Base-by-base conservation (phyloP, 2,329 filamentous ascomycete species). In the Cordyceps sp. region DNA sequence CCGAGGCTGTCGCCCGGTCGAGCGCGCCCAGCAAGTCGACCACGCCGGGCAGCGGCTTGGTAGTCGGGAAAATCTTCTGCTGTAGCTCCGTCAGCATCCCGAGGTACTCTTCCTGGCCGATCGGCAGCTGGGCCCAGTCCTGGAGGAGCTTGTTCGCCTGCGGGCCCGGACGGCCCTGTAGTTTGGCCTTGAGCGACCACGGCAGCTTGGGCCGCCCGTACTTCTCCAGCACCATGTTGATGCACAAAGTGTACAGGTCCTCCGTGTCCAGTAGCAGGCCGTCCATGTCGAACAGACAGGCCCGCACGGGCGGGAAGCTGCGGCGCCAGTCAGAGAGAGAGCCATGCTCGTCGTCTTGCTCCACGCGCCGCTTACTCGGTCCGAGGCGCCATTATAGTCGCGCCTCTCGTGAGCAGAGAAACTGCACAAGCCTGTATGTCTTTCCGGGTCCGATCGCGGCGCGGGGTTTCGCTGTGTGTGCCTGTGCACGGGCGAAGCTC, bases 271-370 rank as follows among this genome's bases (percentile, higher is more conserved):
- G 80, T 15, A 98, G 72, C 23, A 98, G 77, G 37, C 90, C 90
- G 56, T 98, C 90, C 86, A 96, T 94, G 63, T 98, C 90, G 54
- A 98, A 96, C 41, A 98, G 76, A 56, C 86, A 94, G 43, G 88
- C 90, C 44, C 85, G 72, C 36, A 96, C 67, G 29, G 78, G 74
- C 15, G 82, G 79, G 54, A 85, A 76, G 50, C 78, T 83, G 46
- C 21, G 18, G 15, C 8, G 24, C n/a, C n/a, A n/a, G n/a, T n/a
- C n/a, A n/a, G n/a, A n/a, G n/a, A n/a, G n/a, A n/a, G n/a, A n/a
- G n/a, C n/a, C n/a, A n/a, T n/a, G n/a, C n/a, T n/a, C n/a, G n/a
- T n/a, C n/a, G n/a, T n/a, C n/a, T n/a, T n/a, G n/a, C n/a, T n/a
- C n/a, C n/a, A n/a, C n/a, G n/a, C n/a, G n/a, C n/a, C n/a, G n/a